A percentile compares a stretch with the other conserved stretches of the same genome.
Evolutionary conservation across 1,284 basidiomycete genomes (phyloP).

Genomic region (Cutaneotrichosporon cyanovorans): DNA sequence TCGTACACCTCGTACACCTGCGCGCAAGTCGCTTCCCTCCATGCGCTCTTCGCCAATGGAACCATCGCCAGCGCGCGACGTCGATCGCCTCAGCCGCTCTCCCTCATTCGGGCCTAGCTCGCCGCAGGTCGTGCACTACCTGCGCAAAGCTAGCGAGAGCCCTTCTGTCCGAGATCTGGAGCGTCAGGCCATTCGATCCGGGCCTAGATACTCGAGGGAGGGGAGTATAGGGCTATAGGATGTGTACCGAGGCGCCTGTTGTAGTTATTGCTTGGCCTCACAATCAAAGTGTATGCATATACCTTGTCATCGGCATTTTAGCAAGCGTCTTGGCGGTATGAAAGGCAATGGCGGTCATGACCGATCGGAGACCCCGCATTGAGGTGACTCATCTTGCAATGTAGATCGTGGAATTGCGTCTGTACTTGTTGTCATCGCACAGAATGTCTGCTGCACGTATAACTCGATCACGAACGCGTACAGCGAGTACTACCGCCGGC

Average conservation of each 20-base stretch:
- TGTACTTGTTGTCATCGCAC: no score
- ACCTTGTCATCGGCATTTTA: no score
- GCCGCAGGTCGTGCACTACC: slow-evolving; percentile 33
- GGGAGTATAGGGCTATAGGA: background rate
- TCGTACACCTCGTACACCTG: slow-evolving; percentile 5
- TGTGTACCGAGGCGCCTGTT: background rate
- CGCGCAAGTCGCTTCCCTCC: slow-evolving; percentile 1
- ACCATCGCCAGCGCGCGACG: background rate
- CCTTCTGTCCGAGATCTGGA: slow-evolving; percentile 34
- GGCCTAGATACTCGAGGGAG: background rate
- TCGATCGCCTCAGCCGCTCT: no score
- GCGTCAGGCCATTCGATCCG: slow-evolving; percentile 17
- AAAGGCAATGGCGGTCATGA: no score
- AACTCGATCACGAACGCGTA: background rate
- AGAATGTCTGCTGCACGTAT: background rate
- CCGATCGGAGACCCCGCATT: no score
- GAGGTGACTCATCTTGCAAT: no score
- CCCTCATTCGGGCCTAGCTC: slow-evolving; percentile 6
- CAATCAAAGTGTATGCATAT: no score
- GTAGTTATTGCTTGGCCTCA: no score
- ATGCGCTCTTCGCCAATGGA: background rate
- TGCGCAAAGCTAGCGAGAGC: slow-evolving; percentile 37
- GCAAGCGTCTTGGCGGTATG: no score
- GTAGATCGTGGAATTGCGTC: no score
- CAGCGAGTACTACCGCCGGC: background rate